Percentiles rank a stretch among this genome's conserved stretches.
Evolutionary conservation across 768 basidiomycete genomes (phyloP).

Genomic region (Leccinum subtestaceum): DNA sequence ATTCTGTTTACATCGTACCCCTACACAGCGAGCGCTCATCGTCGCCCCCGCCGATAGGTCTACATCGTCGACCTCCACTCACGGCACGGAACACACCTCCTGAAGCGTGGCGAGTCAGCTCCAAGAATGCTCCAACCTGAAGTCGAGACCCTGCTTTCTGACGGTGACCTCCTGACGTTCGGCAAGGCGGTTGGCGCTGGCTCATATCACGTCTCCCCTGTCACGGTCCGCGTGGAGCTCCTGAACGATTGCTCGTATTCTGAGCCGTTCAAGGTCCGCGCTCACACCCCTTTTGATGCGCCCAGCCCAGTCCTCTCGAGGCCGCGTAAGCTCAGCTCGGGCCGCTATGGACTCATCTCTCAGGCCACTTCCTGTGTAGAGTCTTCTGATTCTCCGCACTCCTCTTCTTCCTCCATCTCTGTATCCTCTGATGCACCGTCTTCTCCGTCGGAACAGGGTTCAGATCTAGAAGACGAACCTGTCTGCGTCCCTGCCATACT

Average conservation of each 20-base stretch:
- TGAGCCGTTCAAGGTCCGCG: slow-evolving; percentile 18
- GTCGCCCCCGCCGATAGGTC: slow-evolving; percentile 39
- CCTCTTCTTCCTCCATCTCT: slow-evolving; percentile 40
- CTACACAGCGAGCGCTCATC: slow-evolving; percentile 10
- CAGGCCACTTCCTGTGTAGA: slow-evolving; percentile 21
- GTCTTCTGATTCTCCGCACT: slow-evolving; percentile 28
- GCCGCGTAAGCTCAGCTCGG: slow-evolving; percentile 41
- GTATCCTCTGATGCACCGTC: slow-evolving; percentile 36
- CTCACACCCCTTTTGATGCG: slow-evolving; percentile 18
- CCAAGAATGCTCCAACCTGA: slow-evolving; percentile 53
- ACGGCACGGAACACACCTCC: slow-evolving; percentile 74
- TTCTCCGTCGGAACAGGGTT: slow-evolving; percentile 39
- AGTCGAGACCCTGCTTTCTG: slow-evolving; percentile 51
- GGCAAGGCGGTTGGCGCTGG: slow-evolving; percentile 72
- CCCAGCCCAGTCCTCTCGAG: slow-evolving; percentile 30
- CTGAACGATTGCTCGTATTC: slow-evolving; percentile 23
- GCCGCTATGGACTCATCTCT: slow-evolving; percentile 59
- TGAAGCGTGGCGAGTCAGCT: slow-evolving; percentile 47
- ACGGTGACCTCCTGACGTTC: slow-evolving; percentile 74
- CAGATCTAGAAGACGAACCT: slow-evolving; percentile 53
- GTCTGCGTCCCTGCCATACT: slow-evolving; percentile 14
- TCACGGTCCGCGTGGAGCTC: slow-evolving; percentile 60
- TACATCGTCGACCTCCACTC: slow-evolving; percentile 69
- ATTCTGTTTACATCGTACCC: slow-evolving; percentile 7
- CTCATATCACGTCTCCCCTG: slow-evolving; percentile 57